Percentiles rank a stretch among this genome's conserved stretches.
Evolutionary conservation across 495 filamentous ascomycete species (phyloP).

Genomic region (Neurospora intermedia): DNA sequence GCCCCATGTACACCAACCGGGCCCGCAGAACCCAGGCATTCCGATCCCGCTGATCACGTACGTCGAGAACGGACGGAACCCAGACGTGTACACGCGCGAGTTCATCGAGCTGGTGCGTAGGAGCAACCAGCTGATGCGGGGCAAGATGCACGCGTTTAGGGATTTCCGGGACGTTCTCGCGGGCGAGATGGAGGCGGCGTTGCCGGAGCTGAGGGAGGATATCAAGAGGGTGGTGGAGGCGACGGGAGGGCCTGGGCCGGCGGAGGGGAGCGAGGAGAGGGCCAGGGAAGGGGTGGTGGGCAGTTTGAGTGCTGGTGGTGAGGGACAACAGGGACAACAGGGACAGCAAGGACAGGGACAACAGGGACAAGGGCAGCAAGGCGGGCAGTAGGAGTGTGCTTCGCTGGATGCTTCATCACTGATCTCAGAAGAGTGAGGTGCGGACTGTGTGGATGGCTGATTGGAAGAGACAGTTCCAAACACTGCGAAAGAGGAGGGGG

Average conservation of each 20-base stretch:
- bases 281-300: neutral
- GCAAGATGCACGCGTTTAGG: conserved; percentile 71
- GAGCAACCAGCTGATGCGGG: conserved; percentile 74
- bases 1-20: neutral
- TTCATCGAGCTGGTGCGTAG: conserved; percentile 86
- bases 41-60: conserved; percentile 90
- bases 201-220: conserved; percentile 68
- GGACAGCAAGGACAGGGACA: neutral
- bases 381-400: neutral
- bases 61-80: conserved; percentile 87
- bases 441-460: neutral
- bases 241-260: conserved; percentile 20
- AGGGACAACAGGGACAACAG: neutral
- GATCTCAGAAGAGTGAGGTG: neutral
- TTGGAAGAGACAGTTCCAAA: neutral
- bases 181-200: conserved; percentile 61
- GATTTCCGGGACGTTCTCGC: conserved; percentile 74
- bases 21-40: conserved; percentile 28
- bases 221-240: conserved; percentile 49
- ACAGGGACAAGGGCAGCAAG: neutral
- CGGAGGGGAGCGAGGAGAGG: neutral
- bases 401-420: neutral
- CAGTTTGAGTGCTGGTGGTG: neutral
- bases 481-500: neutral
- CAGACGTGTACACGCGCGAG: conserved; percentile 96